Percentiles rank a stretch among this genome's conserved stretches.
These are phyloP conservation scores for Aureobasidium sp. DNA, from an alignment of 2,329 filamentous ascomycete genomes.

Conservation along the genomic window DNA sequence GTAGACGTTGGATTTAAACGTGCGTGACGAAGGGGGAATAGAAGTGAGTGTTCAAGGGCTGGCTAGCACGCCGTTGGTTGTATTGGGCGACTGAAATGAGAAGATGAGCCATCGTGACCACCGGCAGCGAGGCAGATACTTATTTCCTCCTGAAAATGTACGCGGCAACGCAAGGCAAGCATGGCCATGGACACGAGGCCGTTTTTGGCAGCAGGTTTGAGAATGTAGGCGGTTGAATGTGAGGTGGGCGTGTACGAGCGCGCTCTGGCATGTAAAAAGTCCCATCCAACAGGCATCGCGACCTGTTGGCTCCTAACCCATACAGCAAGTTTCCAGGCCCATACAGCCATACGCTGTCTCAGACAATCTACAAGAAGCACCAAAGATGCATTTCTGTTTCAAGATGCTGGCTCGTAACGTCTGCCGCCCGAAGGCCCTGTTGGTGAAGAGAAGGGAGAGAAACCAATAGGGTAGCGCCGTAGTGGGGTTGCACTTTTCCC, in stretches of 20 bases:
- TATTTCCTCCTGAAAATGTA: conserved; percentile 15
- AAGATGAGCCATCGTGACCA: conserved; percentile 12
- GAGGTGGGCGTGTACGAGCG: conserved; percentile 12
- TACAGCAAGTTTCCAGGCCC: conserved; percentile 12
- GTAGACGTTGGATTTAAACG: conserved; percentile 15
- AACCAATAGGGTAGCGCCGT: conserved; percentile 5
- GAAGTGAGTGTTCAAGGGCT: conserved; percentile 5
- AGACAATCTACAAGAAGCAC: conserved; percentile 12
- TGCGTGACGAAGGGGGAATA: conserved; percentile 14
- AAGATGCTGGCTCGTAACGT: conserved; percentile 15
- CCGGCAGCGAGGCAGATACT: conserved; percentile 14
- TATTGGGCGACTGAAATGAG: conserved; percentile 16
- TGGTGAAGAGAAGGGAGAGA: conserved; percentile 3
- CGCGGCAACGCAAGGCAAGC: conserved; percentile 12
- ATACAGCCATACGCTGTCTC: conserved; percentile 13
- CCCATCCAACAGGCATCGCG: background rate
- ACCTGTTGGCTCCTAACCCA: background rate
- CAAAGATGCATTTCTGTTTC: conserved; percentile 5
- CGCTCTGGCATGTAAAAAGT: conserved; percentile 12
- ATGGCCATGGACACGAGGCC: conserved; percentile 12
- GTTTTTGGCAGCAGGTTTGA: conserved; percentile 14
- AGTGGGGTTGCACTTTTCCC: background rate
- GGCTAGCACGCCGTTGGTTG: conserved; percentile 16
- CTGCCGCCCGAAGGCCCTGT: conserved; percentile 8
- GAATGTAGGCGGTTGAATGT: conserved; percentile 11